Conservation (phyloP, 257 asterid genomes). For the Henckelia pumila region DNA sequence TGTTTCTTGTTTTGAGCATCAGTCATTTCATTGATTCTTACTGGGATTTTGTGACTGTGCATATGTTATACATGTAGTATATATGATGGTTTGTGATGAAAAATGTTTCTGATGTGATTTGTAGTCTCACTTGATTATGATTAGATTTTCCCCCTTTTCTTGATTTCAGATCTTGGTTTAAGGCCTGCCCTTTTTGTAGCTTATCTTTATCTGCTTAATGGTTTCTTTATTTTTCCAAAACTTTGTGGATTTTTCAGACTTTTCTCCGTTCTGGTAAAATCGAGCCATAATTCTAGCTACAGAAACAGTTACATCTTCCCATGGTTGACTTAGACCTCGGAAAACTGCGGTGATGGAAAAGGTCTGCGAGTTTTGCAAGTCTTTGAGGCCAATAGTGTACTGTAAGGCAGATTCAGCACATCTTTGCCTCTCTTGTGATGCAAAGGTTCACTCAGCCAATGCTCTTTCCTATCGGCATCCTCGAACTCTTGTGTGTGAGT, state of each 20-base stretch:
- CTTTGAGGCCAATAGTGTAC: constrained; percentile 62
- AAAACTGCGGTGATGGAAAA: constrained; percentile 46
- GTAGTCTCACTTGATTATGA: neutral
- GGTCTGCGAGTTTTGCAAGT: constrained; percentile 68
- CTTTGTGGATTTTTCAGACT: neutral
- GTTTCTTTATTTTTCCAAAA: neutral
- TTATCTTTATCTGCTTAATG: neutral
- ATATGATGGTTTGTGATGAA: neutral
- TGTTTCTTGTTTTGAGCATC: too few species aligned
- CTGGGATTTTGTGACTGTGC: neutral
- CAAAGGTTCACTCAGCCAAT: constrained; percentile 86
- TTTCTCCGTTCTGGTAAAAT: neutral
- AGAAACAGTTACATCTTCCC: constrained; percentile 25
- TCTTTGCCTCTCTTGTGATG: constrained; percentile 82
- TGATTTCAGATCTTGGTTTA: constrained; percentile 21
- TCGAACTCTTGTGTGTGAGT: constrained; percentile 67
- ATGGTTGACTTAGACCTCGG: constrained; percentile 15
- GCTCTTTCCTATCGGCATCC: constrained; percentile 75
- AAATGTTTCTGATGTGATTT: neutral
- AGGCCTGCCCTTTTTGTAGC: constrained; percentile 10
- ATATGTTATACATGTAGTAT: neutral
- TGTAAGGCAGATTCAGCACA: constrained; percentile 85
- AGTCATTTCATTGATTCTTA: too few species aligned
- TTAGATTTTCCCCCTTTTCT: neutral
- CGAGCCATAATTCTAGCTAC: neutral